phyloP scores from a whole-genome alignment of 73 alveolate genomes.

The Symbiodinium natans region DNA sequence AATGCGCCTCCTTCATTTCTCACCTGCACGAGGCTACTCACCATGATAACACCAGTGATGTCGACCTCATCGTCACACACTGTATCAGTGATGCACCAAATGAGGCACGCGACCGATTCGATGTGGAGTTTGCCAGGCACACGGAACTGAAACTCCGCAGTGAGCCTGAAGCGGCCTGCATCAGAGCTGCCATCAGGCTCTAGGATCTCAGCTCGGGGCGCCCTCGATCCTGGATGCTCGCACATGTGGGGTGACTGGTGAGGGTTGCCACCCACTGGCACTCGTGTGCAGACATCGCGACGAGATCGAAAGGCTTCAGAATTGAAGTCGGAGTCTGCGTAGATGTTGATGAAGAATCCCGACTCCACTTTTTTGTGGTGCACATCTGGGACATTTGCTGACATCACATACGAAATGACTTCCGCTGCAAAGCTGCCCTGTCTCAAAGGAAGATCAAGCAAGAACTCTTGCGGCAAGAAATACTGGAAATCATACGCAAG shows the following conservation, averaged over 20 bases:
- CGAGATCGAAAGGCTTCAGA: not conserved
- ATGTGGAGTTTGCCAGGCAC: constrained; percentile 41
- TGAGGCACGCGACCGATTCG: not conserved
- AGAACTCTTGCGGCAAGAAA: constrained; percentile 36
- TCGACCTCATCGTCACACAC: constrained; percentile 12
- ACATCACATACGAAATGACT: not conserved
- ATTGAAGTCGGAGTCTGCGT: constrained; percentile 35
- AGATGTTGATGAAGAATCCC: not conserved
- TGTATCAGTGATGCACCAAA: not conserved
- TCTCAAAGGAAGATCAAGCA: constrained; percentile 12
- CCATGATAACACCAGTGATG: constrained; percentile 21
- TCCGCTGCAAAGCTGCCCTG: constrained; percentile 18
- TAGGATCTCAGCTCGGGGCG: constrained; percentile 23
- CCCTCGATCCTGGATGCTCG: not conserved
- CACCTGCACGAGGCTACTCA: not conserved
- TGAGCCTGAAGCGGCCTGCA: not conserved
- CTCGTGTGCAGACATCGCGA: not conserved
- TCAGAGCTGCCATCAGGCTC: not conserved
- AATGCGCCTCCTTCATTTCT: not conserved
- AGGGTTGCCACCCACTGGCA: constrained; percentile 22
- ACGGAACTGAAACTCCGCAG: constrained; percentile 23
- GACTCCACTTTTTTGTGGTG: constrained; percentile 13
- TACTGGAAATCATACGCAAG: constrained; percentile 33
- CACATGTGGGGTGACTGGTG: not conserved
- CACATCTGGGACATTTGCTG: not conserved